Percentiles rank a stretch among this genome's conserved stretches.
These are phyloP conservation scores for Musa itinerans DNA, from an alignment of 176 grass and related monocot genomes.

Conservation along the genomic window DNA sequence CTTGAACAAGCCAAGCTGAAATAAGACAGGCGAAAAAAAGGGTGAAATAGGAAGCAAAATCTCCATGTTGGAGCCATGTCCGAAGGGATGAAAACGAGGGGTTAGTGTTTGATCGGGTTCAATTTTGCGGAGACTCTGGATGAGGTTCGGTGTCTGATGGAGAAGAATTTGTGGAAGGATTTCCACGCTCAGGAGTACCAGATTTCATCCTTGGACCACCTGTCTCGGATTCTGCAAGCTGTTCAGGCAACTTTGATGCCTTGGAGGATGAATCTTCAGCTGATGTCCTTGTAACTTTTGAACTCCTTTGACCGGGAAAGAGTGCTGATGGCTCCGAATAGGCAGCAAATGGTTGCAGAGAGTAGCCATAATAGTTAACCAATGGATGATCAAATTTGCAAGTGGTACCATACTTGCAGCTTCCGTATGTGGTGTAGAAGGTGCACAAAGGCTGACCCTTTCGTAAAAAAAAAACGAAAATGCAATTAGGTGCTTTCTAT, in stretches of 20 bases:
- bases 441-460: slow-evolving; percentile 1
- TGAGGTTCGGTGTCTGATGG: too few relatives aligned
- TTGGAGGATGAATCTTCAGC: not conserved
- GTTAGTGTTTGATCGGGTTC: too few relatives aligned
- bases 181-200: too few relatives aligned
- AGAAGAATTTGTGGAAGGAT: too few relatives aligned
- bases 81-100: too few relatives aligned
- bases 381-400: slow-evolving; percentile 10
- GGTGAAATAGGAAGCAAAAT: too few relatives aligned
- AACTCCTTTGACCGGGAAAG: not conserved
- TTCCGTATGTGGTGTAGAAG: not conserved
- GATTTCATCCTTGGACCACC: not conserved
- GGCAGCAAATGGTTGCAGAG: not conserved
- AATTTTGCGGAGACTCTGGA: too few relatives aligned
- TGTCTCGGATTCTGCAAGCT: not conserved
- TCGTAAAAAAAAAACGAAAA: not conserved
- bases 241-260: not conserved
- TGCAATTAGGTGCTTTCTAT: too few relatives aligned
- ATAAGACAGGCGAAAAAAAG: too few relatives aligned
- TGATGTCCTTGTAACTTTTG: not conserved
- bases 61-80: too few relatives aligned
- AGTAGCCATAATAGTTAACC: not conserved
- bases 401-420: not conserved
- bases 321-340: not conserved
- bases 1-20: too few relatives aligned